Evolutionary conservation across 305 asterid genomes (phyloP), one percentile per base, ranked within the genome.

Genomic region (Striga hermonthica): DNA sequence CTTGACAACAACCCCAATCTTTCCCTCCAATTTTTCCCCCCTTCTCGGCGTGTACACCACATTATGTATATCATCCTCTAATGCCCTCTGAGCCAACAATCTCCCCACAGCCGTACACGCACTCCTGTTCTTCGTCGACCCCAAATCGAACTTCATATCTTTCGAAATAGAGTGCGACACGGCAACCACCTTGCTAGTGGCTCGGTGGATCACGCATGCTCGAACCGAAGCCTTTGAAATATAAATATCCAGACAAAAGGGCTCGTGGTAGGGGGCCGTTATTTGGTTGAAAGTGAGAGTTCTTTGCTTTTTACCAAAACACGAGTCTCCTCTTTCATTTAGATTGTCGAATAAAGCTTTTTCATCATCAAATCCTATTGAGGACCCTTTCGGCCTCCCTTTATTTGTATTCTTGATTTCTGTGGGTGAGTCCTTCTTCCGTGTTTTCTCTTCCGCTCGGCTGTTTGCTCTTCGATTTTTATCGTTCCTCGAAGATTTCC

Each of bases 61-160:
- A 37, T 89, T 91, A 69, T 88, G 87, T 35, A 86, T 91, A 74
- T 86, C 96, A 68, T 91, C 98, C 9, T 74, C 96, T 86, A 91
- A 72, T 9, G 95, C 90, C 62, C 90, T 86, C 71, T 74, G 91
- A 8, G 98, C 92, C 87, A 91, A 72, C 52, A 81, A 82, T 78
- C 73, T 74, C 59, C 94, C 95, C 12, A 86, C 84, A 7, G 80
- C 82, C 62, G 80, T 84, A 76, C 95, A 91, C 52, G 98, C 82
- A 41, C 34, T 73, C 75, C 77, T 80, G 70, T 76, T 91, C 91
- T 81, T 91, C 4, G 88, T 79, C 14, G 98, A 91, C 6, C 84
- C 77, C 64, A 88, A 64, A 45, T 85, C 95, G 59, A 80, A 86
- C 71, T 88, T 91, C 94, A 88, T 83, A 72, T 88, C 96, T 82